These are phyloP conservation scores for Ilex paraguariensis DNA, from an alignment of 305 asterid species.

Conservation along the genomic window DNA sequence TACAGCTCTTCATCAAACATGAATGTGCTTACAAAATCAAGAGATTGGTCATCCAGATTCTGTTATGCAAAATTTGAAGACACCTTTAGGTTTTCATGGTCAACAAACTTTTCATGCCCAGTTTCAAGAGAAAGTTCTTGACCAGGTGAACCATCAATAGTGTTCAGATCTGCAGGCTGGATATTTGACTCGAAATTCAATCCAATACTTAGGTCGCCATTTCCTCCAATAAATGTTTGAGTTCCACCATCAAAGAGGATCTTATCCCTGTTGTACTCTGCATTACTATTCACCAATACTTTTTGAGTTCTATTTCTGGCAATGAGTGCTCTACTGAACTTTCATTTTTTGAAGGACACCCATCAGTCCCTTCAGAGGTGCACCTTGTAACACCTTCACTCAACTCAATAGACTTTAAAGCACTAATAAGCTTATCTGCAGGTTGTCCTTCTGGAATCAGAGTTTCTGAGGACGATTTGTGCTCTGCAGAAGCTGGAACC, in stretches of 20 bases:
- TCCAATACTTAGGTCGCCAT: slow-evolving; percentile 22
- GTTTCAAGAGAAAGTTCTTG: slow-evolving; percentile 23
- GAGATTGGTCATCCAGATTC: slow-evolving; percentile 42
- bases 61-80: slow-evolving; percentile 25
- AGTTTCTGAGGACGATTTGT: slow-evolving; percentile 26
- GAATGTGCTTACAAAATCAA: slow-evolving; percentile 68
- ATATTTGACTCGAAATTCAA: slow-evolving; percentile 19
- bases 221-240: slow-evolving; percentile 20
- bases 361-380: slow-evolving; percentile 20
- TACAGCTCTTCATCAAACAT: slow-evolving; percentile 90
- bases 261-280: slow-evolving; percentile 25
- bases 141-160: slow-evolving; percentile 18
- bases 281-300: slow-evolving; percentile 14
- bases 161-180: slow-evolving; percentile 13
- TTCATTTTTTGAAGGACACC: slow-evolving; percentile 19
- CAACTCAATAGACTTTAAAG: slow-evolving; percentile 23
- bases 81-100: slow-evolving; percentile 11
- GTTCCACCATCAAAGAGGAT: slow-evolving; percentile 21
- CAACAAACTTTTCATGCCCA: slow-evolving; percentile 22
- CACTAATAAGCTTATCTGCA: slow-evolving; percentile 14
- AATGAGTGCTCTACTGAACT: slow-evolving; percentile 25
- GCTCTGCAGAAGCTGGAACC: slow-evolving; percentile 36
- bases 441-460: slow-evolving; percentile 14
- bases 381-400: slow-evolving; percentile 23
- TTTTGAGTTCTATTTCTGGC: slow-evolving; percentile 16